Evolutionary conservation across 306 rosid genomes (phyloP).

Genomic region (Cucurbita pepo): DNA sequence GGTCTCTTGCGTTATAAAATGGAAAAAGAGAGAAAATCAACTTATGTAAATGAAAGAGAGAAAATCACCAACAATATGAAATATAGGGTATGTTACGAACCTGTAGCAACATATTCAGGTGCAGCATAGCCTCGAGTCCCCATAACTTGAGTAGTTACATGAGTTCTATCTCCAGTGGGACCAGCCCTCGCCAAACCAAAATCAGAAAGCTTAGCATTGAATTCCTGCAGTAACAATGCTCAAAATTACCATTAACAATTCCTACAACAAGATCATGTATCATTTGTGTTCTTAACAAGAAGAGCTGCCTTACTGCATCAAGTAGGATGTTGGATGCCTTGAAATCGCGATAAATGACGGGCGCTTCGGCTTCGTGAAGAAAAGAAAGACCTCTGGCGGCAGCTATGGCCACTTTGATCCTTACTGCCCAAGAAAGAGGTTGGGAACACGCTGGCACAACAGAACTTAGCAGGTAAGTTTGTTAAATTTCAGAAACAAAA

Average conservation of each 20-base stretch:
- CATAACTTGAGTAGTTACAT: constrained; percentile 87
- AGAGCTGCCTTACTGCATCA: constrained; percentile 45
- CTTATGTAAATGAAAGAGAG: neutral
- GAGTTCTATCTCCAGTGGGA: constrained; percentile 92
- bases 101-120: constrained; percentile 95
- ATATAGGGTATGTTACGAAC: constrained; percentile 19
- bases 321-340: constrained; percentile 87
- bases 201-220: constrained; percentile 84
- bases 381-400: constrained; percentile 90
- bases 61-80: neutral
- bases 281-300: neutral
- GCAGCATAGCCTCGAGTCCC: constrained; percentile 98
- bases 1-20: no score
- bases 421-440: constrained; percentile 72
- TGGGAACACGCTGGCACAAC: constrained; percentile 69
- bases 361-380: constrained; percentile 86
- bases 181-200: constrained; percentile 94
- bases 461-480: neutral
- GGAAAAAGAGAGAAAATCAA: neutral
- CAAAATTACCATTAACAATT: constrained; percentile 3
- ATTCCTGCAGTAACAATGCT: constrained; percentile 40
- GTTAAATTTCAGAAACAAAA: neutral
- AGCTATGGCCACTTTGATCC: constrained; percentile 87
- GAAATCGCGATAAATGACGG: constrained; percentile 93
- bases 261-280: neutral